Evolutionary conservation across 2,329 filamentous ascomycete genomes (phyloP).

Genomic region (Colletotrichum agaves): DNA sequence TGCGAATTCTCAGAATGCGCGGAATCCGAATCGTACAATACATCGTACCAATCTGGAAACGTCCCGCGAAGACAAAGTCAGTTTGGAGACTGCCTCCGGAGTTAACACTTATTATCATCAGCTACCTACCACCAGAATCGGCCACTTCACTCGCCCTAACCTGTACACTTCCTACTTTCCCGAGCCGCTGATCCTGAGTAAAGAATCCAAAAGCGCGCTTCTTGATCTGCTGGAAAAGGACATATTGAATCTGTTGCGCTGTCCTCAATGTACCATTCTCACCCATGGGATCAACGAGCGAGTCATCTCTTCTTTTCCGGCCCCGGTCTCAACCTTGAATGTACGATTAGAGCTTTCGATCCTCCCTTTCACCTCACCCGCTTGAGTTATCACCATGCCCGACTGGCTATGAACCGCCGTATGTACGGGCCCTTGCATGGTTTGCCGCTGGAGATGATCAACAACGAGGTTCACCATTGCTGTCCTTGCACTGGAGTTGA

Average conservation of each 20-base stretch:
- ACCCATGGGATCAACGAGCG: slow-evolving; percentile 20
- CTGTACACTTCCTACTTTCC: slow-evolving; percentile 24
- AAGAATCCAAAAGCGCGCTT: slow-evolving; percentile 7
- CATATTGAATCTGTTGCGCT: slow-evolving; percentile 18
- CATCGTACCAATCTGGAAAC: no score
- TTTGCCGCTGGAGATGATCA: not conserved
- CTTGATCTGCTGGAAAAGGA: slow-evolving; percentile 35
- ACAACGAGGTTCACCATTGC: not conserved
- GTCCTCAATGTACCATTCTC: slow-evolving; percentile 22
- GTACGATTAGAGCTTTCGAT: no score
- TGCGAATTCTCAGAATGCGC: no score
- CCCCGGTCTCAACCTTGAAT: no score
- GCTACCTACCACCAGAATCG: slow-evolving; percentile 17
- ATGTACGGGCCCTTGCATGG: slow-evolving; percentile 35
- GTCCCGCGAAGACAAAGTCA: not conserved
- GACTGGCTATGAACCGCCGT: slow-evolving; percentile 36
- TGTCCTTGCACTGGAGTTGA: not conserved
- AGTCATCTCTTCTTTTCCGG: not conserved
- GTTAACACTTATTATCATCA: slow-evolving; percentile 20
- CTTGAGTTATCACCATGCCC: slow-evolving; percentile 23
- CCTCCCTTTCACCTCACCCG: not conserved
- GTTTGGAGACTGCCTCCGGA: slow-evolving; percentile 27
- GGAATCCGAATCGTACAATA: no score
- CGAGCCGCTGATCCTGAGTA: not conserved
- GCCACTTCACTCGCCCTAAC: slow-evolving; percentile 32